Evolutionary conservation across 805 yeast genomes (phyloP).

Genomic region (Saturnispora silvae): DNA sequence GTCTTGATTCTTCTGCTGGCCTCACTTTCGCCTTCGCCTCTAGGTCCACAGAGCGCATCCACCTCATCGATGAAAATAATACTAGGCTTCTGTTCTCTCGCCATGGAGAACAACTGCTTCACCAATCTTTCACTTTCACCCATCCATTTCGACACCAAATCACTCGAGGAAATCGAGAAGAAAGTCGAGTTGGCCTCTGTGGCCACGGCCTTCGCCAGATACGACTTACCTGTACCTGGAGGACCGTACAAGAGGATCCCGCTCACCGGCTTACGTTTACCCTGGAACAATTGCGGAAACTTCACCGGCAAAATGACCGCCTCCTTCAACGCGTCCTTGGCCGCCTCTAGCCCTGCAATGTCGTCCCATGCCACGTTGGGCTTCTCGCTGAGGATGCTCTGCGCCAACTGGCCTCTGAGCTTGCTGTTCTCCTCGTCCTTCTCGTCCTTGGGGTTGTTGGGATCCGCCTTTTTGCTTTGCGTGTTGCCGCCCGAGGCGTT

Average conservation of each 20-base stretch:
- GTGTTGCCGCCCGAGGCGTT: conserved; percentile 49
- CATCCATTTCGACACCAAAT: conserved; percentile 97
- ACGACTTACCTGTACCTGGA: conserved; percentile 98
- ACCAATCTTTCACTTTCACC: conserved; percentile 96
- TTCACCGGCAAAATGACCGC: conserved; percentile 94
- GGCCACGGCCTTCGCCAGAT: conserved; percentile 94
- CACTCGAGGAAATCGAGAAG: conserved; percentile 92
- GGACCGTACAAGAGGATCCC: conserved; percentile 87
- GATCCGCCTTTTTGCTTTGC: conserved; percentile 37
- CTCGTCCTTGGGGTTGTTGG: conserved; percentile 28
- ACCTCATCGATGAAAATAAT: conserved; percentile 97
- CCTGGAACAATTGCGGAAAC: conserved; percentile 91
- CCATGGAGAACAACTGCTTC: conserved; percentile 90
- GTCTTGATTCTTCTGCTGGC: conserved; percentile 95
- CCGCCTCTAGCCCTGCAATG: conserved; percentile 90
- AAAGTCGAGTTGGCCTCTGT: conserved; percentile 97
- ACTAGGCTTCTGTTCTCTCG: conserved; percentile 90
- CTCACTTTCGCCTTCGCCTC: conserved; percentile 97
- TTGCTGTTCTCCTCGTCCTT: conserved; percentile 87
- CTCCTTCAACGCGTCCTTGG: conserved; percentile 93
- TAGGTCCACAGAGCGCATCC: conserved; percentile 94
- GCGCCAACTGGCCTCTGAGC: conserved; percentile 80
- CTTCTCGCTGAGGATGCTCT: conserved; percentile 82
- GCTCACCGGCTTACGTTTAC: conserved; percentile 84
- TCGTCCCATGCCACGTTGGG: conserved; percentile 94